Base-by-base conservation (phyloP, 495 filamentous ascomycete species). In the Xylaria sp. region DNA sequence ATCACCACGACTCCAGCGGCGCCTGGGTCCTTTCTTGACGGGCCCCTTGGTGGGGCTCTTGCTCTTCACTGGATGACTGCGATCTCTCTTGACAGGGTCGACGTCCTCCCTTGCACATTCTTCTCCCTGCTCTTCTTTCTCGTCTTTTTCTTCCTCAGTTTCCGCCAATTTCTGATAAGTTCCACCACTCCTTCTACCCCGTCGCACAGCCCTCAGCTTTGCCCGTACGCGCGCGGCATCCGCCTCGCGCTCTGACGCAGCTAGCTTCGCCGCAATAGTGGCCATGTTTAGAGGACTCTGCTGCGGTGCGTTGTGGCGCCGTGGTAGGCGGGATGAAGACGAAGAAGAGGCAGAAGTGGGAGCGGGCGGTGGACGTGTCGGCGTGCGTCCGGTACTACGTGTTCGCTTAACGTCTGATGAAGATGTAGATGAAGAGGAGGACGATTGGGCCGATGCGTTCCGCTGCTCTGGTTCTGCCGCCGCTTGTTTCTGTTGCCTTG, bases 211-310 rank as follows among this genome's bases (percentile, higher is more conserved):
- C 69, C 83, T 82, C 1, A 88, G 80, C 75, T 88, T 88, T 5
- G 86, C 86, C 19, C 85, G 78, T 0, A 87, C 86, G 59, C 86
- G 82, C 7, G 85, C 86, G 4, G 87, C 85, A 69, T 88, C 86
- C 12, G 87, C 87, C 48, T 88, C 85, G 59, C 86, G 80, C 62
- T 88, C 87, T 3, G 85, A 84, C 9, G 87, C 87, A 4, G 84
- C 87, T 0, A 88, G 81, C 69, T 88, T 88, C 17, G 85, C 87
- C 1, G 84, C 82, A 62, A 88, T 88, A 41, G 82, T 83, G 24
- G 84, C 82, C 81, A 88, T 86, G 40, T 79, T 84, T 1, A 88
- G 71, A 0, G 85, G 85, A 24, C 81, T 84, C 71, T 87, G 84
- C 21, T 82, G 84, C n/a, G 81, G 78, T 8, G 77, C 78, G 1